phyloP scores from a whole-genome alignment of 768 basidiomycete species.

The Pilatotrama ljubarskyi region DNA sequence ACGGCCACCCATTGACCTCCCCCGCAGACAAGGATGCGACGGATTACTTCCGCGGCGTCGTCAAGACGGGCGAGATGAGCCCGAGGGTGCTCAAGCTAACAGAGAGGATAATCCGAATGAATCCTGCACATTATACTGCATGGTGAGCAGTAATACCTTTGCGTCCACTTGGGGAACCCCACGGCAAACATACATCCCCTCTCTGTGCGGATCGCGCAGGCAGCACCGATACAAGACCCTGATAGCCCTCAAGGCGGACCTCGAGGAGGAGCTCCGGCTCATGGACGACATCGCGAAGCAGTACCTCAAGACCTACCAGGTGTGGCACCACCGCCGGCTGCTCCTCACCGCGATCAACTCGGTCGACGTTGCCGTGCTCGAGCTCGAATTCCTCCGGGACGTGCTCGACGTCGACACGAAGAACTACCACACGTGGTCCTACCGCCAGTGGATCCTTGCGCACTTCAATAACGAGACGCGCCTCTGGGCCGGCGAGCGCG shows the following conservation, averaged over 20 bases:
- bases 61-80: conserved; percentile 76
- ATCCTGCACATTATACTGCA: conserved; percentile 96
- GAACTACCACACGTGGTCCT: conserved; percentile 99
- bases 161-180: background rate
- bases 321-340: conserved; percentile 92
- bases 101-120: conserved; percentile 83
- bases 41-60: conserved; percentile 86
- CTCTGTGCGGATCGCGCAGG: conserved; percentile 47
- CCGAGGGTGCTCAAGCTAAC: conserved; percentile 83
- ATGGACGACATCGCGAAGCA: conserved; percentile 87
- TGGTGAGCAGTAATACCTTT: conserved; percentile 58
- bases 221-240: conserved; percentile 94
- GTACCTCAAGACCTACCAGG: conserved; percentile 95
- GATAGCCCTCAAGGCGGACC: conserved; percentile 59
- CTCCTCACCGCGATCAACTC: conserved; percentile 56
- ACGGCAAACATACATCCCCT: background rate
- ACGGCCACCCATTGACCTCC: conserved; percentile 4
- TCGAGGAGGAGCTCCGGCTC: conserved; percentile 75
- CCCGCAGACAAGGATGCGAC: conserved; percentile 86
- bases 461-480: conserved; percentile 69
- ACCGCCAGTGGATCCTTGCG: conserved; percentile 91
- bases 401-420: conserved; percentile 80
- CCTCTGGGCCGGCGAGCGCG: conserved; percentile 74
- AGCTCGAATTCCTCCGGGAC: conserved; percentile 78
- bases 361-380: conserved; percentile 40